These are phyloP conservation scores for Phytophthora tentaculata DNA, from an alignment of 352 stramenopile genomes.

Conservation along the genomic window DNA sequence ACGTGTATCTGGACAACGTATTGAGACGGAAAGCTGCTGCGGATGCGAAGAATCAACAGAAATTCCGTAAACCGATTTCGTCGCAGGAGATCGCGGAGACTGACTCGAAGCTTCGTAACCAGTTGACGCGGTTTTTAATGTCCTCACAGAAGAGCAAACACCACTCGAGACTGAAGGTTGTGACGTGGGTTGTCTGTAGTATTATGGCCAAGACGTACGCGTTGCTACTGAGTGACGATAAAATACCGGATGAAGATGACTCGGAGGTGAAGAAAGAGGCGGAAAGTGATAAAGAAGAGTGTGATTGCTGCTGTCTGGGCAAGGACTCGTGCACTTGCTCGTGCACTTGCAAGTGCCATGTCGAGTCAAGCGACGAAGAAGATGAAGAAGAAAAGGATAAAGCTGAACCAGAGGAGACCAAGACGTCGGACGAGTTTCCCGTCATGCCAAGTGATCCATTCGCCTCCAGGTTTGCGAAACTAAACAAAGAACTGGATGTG, in stretches of 20 bases:
- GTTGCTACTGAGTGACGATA: slow-evolving; percentile 74
- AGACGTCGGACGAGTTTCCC: slow-evolving; percentile 22
- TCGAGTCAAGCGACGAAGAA: slow-evolving; percentile 59
- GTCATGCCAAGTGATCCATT: slow-evolving; percentile 29
- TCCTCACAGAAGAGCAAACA: slow-evolving; percentile 79
- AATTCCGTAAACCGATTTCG: slow-evolving; percentile 53
- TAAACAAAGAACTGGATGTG: slow-evolving; percentile 17
- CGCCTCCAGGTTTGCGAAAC: slow-evolving; percentile 22
- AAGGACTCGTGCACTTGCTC: slow-evolving; percentile 61
- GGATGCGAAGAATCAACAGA: slow-evolving; percentile 35
- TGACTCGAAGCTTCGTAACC: slow-evolving; percentile 79
- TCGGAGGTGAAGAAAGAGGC: slow-evolving; percentile 11
- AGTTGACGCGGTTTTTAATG: slow-evolving; percentile 77
- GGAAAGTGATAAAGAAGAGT: slow-evolving; percentile 73
- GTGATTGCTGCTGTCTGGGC: slow-evolving; percentile 76
- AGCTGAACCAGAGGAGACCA: not conserved
- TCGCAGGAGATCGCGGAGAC: slow-evolving; percentile 76
- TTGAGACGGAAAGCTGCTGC: slow-evolving; percentile 61
- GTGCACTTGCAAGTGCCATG: slow-evolving; percentile 75
- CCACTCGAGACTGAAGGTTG: slow-evolving; percentile 82
- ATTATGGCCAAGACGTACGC: slow-evolving; percentile 88
- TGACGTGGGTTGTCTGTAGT: slow-evolving; percentile 87
- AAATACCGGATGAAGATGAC: slow-evolving; percentile 53
- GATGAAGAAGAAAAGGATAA: slow-evolving; percentile 14
- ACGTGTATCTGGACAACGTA: slow-evolving; percentile 88